Base-by-base conservation (phyloP, 192 early-diverging fungal species). In the Backusella psychrophila region DNA sequence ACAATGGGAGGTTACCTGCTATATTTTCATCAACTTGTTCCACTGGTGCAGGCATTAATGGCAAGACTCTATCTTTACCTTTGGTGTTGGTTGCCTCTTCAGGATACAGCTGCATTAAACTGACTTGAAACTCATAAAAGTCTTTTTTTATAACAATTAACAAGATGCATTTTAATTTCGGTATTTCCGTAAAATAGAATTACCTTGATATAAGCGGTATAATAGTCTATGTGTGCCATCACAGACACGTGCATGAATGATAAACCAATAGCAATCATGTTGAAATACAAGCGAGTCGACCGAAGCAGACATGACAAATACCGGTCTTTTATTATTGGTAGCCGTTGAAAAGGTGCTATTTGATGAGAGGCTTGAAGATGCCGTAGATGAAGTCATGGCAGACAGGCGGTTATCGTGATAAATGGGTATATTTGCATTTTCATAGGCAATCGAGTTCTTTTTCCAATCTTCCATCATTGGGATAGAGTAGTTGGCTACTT, bases 121-220 rank as follows among this genome's bases (percentile, higher is more conserved):
- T 84, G 76, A 90, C 90, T 76, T 93, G 93, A 80, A 92, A 92
- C 76, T 87, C 85, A 75, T 92, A 90, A 86, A 94, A 91, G 80
- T 94, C 93, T 80, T 36, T n/a, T 26, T 34, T 7, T 53, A n/a
- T 53, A 14, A 59, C 11, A 59, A 59, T 23, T 9, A 36, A 53
- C n/a, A 36, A 65, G 34, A 52, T 9, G 17, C 21, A 33, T 34
- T 41, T 23, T 15, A 38, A 39, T 69, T 23, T 69, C n/a, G 35
- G n/a, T 33, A 33, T 34, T 67, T 38, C 26, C 29, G 33, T 33
- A 33, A 33, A 34, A 36, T 71, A 71, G 1, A 42, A 41, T 42
- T 69, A 81, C 80, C 80, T 75, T 94, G 92, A 80, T 94, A 94
- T n/a, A 90, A 79, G 41, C 93, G 88, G 74, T 87, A 92, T 23